Evolutionary conservation across 768 basidiomycete species (phyloP).

Genomic region (Sutorius australiensis): DNA sequence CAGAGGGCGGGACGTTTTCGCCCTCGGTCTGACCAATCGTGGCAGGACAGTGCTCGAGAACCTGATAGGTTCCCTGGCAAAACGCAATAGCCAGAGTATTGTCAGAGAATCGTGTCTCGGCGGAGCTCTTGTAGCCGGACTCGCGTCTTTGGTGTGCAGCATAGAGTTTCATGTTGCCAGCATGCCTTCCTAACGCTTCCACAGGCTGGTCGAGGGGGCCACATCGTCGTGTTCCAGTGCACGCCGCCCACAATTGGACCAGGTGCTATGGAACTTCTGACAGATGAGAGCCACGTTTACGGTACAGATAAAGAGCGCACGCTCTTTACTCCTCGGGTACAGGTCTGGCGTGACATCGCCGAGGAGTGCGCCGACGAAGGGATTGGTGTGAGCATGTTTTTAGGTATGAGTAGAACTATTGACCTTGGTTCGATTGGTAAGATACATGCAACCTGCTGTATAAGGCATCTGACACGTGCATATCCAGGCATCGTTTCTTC

Average conservation of each 20-base stretch:
- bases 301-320: conserved; percentile 84
- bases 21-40: conserved; percentile 4
- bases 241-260: conserved; percentile 67
- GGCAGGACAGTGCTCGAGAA: conserved; percentile 59
- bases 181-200: conserved; percentile 7
- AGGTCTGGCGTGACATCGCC: conserved; percentile 76
- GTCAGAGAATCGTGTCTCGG: conserved; percentile 67
- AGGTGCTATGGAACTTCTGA: conserved; percentile 58
- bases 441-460: conserved; percentile 17
- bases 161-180: conserved; percentile 12
- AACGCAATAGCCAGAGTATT: conserved; percentile 49
- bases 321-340: conserved; percentile 75
- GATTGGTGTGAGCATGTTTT: conserved; percentile 85
- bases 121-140: conserved; percentile 65
- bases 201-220: conserved; percentile 70
- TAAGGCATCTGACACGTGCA: conserved; percentile 2
- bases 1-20: neutral
- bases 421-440: conserved; percentile 85
- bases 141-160: conserved; percentile 64
- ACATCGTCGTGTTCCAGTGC: conserved; percentile 68
- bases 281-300: conserved; percentile 62
- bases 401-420: conserved; percentile 74
- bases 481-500: conserved; percentile 57
- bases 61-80: conserved; percentile 62
- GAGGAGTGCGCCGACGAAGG: conserved; percentile 89